Evolutionary conservation across 345 rosid species (phyloP), one percentile per base, ranked within the genome.

Genomic region (Anacardium occidentale): DNA sequence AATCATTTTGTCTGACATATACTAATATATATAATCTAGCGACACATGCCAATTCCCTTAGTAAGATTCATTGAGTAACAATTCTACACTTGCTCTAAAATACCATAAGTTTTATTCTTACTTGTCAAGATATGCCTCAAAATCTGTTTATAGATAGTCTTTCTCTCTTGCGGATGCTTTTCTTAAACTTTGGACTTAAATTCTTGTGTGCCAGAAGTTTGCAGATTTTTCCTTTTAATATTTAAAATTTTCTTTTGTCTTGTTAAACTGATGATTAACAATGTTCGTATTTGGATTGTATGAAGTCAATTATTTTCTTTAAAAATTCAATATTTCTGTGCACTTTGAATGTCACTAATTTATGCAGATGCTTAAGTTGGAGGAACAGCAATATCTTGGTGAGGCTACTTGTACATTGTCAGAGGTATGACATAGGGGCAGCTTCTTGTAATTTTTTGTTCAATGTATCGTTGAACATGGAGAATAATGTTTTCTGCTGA

Each of bases 371-470:
- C 91, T 86, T 77, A 89, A 79, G 85, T 81, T 89, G 75, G 94
- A 85, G 4, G 91, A 89, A 74, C 94, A 87, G 73, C 90, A 89
- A 71, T 84, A 75, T 79, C 91, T 89, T 63, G 94, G 91, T 57
- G 91, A 89, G 80, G 90, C 90, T 56, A 76, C 85, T 56, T 81
- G 88, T 75, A 74, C 67, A 15, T 80, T 89, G 61, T 84, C 91
- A 25, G 79, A 89, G 94, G 94, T 89, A 84, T 77, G 68, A 66
- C 75, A 60, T 52, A 44, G 65, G 67, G 37, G 51, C 40, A 47
- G 40, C 69, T 69, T 37, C 20, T 24, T 29, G 51, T 74, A 20
- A 63, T 37, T 5, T 80, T 20, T 64, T 15, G 70, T 40, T 59
- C 57, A 67, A 54, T 29, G 56, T 62, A 50, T 40, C 12, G 29